Conservation (phyloP, 2,329 filamentous ascomycete genomes). For the Dothiorella sarmentorum region DNA sequence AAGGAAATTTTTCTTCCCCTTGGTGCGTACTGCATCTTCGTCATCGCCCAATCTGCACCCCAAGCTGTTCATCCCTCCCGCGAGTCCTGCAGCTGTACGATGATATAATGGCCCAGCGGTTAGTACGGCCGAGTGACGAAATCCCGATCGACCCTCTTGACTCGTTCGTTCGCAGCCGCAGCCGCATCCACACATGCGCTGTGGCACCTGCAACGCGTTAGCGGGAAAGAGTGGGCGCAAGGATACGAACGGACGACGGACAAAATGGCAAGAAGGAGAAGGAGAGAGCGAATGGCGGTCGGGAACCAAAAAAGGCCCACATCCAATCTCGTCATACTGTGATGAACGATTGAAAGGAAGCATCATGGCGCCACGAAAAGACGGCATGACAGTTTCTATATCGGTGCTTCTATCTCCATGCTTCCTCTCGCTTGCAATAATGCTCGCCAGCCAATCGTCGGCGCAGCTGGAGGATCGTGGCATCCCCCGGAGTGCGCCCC, state of each 20-base stretch:
- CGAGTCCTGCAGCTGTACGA: background rate
- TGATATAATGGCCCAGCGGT: background rate
- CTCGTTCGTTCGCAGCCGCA: background rate
- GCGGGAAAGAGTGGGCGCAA: too few species aligned
- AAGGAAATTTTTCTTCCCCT: background rate
- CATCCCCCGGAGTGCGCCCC: background rate
- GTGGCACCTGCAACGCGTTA: background rate
- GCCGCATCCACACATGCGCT: constrained; percentile 4
- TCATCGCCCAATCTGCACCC: background rate
- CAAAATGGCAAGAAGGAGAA: too few species aligned
- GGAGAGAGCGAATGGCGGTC: too few species aligned
- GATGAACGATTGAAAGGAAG: background rate
- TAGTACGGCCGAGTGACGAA: background rate
- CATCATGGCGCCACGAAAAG: background rate
- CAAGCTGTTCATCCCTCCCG: background rate
- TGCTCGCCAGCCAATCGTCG: background rate
- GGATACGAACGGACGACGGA: too few species aligned
- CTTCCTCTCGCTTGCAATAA: background rate
- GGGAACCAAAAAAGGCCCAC: too few species aligned
- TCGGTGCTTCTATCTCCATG: too few species aligned
- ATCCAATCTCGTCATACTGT: background rate
- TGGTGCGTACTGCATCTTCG: background rate
- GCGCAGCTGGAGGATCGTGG: background rate
- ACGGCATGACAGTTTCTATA: too few species aligned
- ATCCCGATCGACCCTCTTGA: background rate